A percentile compares a stretch with the other conserved stretches of the same genome.
These are phyloP conservation scores for Fusarium oligoseptatum DNA, from an alignment of 2,329 filamentous ascomycete genomes.

Conservation along the genomic window DNA sequence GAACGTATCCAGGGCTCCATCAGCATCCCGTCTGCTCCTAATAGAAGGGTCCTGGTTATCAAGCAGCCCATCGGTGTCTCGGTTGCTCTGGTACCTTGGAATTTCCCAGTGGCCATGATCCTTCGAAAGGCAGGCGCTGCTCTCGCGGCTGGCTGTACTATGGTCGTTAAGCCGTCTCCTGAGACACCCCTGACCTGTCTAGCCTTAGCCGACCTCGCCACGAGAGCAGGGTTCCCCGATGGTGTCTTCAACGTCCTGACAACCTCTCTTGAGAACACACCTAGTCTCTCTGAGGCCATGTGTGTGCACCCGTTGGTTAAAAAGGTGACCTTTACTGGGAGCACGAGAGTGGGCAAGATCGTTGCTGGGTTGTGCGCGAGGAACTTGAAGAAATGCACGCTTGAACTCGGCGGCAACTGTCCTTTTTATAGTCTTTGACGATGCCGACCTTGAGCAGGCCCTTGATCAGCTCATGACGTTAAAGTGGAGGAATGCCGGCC, in stretches of 20 bases:
- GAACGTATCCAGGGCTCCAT: slow-evolving; percentile 63
- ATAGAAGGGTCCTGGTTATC: slow-evolving; percentile 76
- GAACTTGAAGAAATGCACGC: slow-evolving; percentile 74
- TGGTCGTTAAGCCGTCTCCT: slow-evolving; percentile 80
- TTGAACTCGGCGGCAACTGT: slow-evolving; percentile 80
- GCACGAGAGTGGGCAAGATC: slow-evolving; percentile 74
- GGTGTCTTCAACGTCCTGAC: slow-evolving; percentile 72
- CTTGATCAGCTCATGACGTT: slow-evolving; percentile 71
- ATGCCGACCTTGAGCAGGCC: slow-evolving; percentile 75
- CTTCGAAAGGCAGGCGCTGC: slow-evolving; percentile 64
- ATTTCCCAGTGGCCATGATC: slow-evolving; percentile 69
- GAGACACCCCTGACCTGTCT: slow-evolving; percentile 81
- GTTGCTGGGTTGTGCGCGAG: slow-evolving; percentile 71
- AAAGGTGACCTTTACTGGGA: slow-evolving; percentile 82
- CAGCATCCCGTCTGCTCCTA: slow-evolving; percentile 70
- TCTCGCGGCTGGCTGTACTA: slow-evolving; percentile 79
- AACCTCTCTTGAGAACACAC: slow-evolving; percentile 59
- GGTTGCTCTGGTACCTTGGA: slow-evolving; percentile 60
- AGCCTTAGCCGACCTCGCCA: slow-evolving; percentile 75
- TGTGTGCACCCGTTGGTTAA: slow-evolving; percentile 59
- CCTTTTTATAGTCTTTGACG: slow-evolving; percentile 75
- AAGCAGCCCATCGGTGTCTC: slow-evolving; percentile 62
- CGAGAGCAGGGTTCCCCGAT: slow-evolving; percentile 79
- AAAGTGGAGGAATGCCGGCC: slow-evolving; percentile 74
- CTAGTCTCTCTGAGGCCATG: slow-evolving; percentile 58